phyloP scores from a whole-genome alignment of 2,329 filamentous ascomycete genomes.

The Penicillium sclerotigenum region DNA sequence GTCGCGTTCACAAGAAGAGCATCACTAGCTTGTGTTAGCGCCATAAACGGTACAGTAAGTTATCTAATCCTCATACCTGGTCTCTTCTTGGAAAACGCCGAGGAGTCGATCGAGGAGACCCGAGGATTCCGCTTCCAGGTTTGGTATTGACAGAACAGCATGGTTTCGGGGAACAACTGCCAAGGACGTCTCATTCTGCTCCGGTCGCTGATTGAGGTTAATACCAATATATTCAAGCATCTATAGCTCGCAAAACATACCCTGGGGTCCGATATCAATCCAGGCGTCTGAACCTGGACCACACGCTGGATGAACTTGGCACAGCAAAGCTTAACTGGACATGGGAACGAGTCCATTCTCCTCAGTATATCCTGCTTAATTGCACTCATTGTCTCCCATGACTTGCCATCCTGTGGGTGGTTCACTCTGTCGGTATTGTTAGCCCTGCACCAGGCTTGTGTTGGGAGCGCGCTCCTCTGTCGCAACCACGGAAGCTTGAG shows the following conservation, averaged over 20 bases:
- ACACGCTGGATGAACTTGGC: constrained; percentile 96
- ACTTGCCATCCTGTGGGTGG: constrained; percentile 73
- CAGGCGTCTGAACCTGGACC: constrained; percentile 86
- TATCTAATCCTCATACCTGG: constrained; percentile 55
- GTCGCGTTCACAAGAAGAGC: constrained; percentile 86
- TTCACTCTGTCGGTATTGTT: constrained; percentile 64
- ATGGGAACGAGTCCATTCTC: constrained; percentile 77
- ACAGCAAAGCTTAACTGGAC: constrained; percentile 84
- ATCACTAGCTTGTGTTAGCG: constrained; percentile 57
- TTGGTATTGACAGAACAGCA: constrained; percentile 70
- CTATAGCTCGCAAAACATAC: constrained; percentile 51
- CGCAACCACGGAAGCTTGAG: constrained; percentile 18
- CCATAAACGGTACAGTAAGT: not conserved
- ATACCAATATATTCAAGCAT: constrained; percentile 3
- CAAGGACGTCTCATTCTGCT: constrained; percentile 79
- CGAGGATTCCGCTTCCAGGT: constrained; percentile 87
- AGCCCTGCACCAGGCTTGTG: constrained; percentile 14
- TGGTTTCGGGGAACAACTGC: constrained; percentile 82
- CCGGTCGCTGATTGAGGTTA: constrained; percentile 54
- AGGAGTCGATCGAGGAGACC: constrained; percentile 88
- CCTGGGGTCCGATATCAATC: constrained; percentile 74
- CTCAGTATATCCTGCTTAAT: constrained; percentile 87
- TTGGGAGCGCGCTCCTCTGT: not conserved
- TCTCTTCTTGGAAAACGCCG: constrained; percentile 78
- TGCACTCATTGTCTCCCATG: constrained; percentile 82